Base-by-base conservation (phyloP, 2,329 filamentous ascomycete species). In the Chaetomiaceae sp. region DNA sequence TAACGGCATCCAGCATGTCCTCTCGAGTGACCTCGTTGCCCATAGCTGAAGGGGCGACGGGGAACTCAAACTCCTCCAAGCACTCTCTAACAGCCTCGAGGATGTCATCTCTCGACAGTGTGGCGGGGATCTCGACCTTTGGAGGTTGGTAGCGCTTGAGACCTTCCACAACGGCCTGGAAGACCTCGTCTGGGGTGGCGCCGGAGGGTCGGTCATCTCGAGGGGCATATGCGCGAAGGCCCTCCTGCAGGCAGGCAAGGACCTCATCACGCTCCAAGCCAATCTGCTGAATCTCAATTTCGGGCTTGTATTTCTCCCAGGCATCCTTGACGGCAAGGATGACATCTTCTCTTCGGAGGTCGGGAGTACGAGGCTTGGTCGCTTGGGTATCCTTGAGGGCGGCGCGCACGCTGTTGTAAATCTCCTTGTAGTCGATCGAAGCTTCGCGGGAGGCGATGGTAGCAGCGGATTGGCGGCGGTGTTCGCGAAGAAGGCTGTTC, bases 281-380 rank as follows among this genome's bases (percentile, higher is more conserved):
- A 55, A 95, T 87, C 61, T 95, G 89, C 60, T 96, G 86, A 4
- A 95, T 78, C 60, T 95, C 86, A 44, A 96, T 89, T 61, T 96
- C 89, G 1, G 92, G 92, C 69, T 95, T 95, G 70, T 95, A 95
- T 48, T 84, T 88, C 64, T 96, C 92, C 82, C 90, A 95, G 1
- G 91, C 92, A 60, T 96, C 90, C 59, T 85, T 84, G 13, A 97
- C 87, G 3, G 91, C 90, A 23, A 87, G 79, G 2, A 97, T 79
- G 31, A 97, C 88, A 52, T 95, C 89, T 43, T 96, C 89, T 58
- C 87, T 82, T 60, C 83, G 85, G 41, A 89, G 69, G n/a, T 73
- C 70, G 9, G 70, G 71, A 33, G 69, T 73, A 41, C 68, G 71
- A 45, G 74, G 66, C 58, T 75, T 69, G 25, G 66, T 69, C 3